Evolutionary conservation across 495 filamentous ascomycete species (phyloP).

Genomic region (Neohortaea acidophila): DNA sequence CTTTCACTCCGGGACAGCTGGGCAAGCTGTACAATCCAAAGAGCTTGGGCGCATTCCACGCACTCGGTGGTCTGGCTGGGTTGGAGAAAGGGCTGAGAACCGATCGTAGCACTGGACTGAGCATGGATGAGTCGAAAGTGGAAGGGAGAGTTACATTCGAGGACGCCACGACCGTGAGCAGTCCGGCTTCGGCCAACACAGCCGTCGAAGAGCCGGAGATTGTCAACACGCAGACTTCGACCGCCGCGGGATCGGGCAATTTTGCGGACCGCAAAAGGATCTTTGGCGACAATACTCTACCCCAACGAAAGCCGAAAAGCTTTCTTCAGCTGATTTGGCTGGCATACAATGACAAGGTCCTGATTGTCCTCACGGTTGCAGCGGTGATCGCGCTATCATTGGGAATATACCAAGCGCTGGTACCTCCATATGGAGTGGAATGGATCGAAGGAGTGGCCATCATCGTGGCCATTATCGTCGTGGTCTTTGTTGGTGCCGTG

Average conservation of each 20-base stretch:
- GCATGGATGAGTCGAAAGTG: slow-evolving; percentile 53
- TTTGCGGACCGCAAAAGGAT: slow-evolving; percentile 53
- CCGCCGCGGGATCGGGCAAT: slow-evolving; percentile 13
- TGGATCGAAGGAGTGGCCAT: slow-evolving; percentile 37
- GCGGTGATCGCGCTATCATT: slow-evolving; percentile 72
- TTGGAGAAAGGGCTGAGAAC: slow-evolving; percentile 65
- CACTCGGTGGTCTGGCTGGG: slow-evolving; percentile 61
- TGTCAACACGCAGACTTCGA: background rate
- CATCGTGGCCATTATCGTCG: slow-evolving; percentile 31
- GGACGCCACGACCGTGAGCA: slow-evolving; percentile 33
- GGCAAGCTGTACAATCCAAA: slow-evolving; percentile 72
- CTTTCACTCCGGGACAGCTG: slow-evolving; percentile 67
- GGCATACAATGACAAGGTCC: slow-evolving; percentile 69
- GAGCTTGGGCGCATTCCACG: slow-evolving; percentile 58
- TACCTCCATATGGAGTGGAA: slow-evolving; percentile 25
- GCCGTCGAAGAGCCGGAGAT: slow-evolving; percentile 6
- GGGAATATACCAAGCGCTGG: slow-evolving; percentile 52
- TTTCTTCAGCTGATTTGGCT: slow-evolving; percentile 66
- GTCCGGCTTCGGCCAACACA: slow-evolving; percentile 12
- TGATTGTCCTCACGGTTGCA: slow-evolving; percentile 63
- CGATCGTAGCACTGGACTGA: slow-evolving; percentile 50
- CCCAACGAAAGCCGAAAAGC: slow-evolving; percentile 54
- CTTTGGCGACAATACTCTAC: slow-evolving; percentile 54
- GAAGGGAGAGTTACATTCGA: slow-evolving; percentile 56
- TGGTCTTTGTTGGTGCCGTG: slow-evolving; percentile 30